These are phyloP conservation scores for Beauveria sp. DNA, from an alignment of 2,329 filamentous ascomycete species.

Conservation along the genomic window DNA sequence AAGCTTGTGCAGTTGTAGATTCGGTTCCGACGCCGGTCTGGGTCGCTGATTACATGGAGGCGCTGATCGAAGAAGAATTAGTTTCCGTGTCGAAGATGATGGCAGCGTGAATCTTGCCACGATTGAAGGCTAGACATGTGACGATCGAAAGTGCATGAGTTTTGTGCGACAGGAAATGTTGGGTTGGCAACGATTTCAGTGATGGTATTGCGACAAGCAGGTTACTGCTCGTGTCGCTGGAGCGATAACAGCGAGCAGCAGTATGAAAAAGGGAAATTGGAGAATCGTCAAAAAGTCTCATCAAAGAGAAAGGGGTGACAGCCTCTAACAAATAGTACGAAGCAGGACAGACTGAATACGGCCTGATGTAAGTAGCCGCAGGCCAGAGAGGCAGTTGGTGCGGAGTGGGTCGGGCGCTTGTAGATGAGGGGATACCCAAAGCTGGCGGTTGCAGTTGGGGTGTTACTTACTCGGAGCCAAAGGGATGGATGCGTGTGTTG, in stretches of 20 bases:
- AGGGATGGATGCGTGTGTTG: background rate
- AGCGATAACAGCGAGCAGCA: background rate
- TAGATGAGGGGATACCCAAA: constrained; percentile 10
- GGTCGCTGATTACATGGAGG: constrained; percentile 9
- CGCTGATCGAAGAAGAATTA: constrained; percentile 1
- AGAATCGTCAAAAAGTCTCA: background rate
- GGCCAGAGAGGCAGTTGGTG: background rate
- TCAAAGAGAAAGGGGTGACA: background rate
- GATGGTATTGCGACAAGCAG: background rate
- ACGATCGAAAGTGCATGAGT: background rate
- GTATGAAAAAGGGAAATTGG: background rate
- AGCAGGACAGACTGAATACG: constrained; percentile 1
- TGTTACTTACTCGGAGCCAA: constrained; percentile 6
- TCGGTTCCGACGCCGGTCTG: background rate
- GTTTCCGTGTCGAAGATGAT: background rate
- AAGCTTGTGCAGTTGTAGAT: background rate
- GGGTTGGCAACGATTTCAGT: background rate
- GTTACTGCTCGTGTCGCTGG: background rate
- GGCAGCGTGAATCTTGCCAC: background rate
- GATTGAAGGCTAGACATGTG: background rate
- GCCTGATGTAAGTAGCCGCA: constrained; percentile 11
- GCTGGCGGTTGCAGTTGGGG: constrained; percentile 4
- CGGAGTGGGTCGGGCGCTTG: constrained; percentile 13
- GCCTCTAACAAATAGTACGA: background rate
- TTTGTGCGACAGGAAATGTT: constrained; percentile 7